Base-by-base conservation (phyloP, 108 stramenopile species). In the Cyclostephanos tholiformis region DNA sequence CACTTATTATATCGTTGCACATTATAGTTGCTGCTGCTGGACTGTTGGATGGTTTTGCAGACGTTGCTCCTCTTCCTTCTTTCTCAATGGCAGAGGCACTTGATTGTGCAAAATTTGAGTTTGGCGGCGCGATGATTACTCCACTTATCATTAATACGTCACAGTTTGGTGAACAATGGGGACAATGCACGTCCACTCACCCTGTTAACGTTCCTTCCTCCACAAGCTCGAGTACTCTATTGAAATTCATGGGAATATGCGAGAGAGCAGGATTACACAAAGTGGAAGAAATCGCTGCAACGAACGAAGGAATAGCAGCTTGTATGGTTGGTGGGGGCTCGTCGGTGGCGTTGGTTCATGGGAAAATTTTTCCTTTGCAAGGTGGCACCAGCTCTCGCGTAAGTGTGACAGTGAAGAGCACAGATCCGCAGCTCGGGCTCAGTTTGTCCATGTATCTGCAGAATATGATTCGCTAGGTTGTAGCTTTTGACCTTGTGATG, bases 141-240 rank as follows among this genome's bases (percentile, higher is more conserved):
- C 97, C 97, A 26, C 81, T 96, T 43, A 53, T 65, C 41, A 96
- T 98, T 65, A 89, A 80, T 36, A 98, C 97, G 0, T 84, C 89
- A 20, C 94, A 96, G 69, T 98, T 98, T 59, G 97, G 97, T 57
- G 76, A 86, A 62, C 75, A 86, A 43, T 98, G 97, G 97, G 94
- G 96, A 6, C 63, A 62, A 41, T 89, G 88, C 60, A 69, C 88
- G 19, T 84, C 82, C 10, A 86, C 85, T 50, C 83, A 85, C 62
- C 88, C 92, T 23, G 55, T 79, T 8, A 81, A 82, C 43, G 39
- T 89, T 9, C 65, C 69, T 26, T 84, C 87, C 1, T 71, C 84
- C 29, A 43, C 72, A 7, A 79, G 69, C 35, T 74, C 86, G 13
- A 78, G 76, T 49, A 76, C 75, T 25, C 67, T 97, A 20, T 72